These are phyloP conservation scores for Exutisphaerella laricina DNA, from an alignment of 2,329 filamentous ascomycete species.

Conservation along the genomic window DNA sequence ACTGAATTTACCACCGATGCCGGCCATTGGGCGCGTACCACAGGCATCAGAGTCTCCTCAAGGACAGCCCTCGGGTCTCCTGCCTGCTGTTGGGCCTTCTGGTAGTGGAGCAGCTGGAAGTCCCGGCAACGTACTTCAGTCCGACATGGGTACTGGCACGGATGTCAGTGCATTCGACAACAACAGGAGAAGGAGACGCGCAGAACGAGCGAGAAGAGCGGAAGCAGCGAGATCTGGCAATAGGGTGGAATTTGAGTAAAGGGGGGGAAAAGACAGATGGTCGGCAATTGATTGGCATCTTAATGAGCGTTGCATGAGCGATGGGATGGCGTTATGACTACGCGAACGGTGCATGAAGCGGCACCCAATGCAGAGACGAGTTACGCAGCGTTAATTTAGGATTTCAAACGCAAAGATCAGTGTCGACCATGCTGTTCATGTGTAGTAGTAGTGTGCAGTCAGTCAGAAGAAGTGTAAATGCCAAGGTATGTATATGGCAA, in stretches of 20 bases:
- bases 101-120: constrained; percentile 26
- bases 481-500: too few relatives aligned
- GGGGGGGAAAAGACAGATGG: too few relatives aligned
- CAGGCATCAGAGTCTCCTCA: constrained; percentile 13
- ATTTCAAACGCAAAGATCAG: too few relatives aligned
- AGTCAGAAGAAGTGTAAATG: too few relatives aligned
- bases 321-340: not conserved
- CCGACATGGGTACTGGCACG: constrained; percentile 35
- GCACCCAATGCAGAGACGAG: too few relatives aligned
- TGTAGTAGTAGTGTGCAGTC: too few relatives aligned
- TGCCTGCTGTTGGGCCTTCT: constrained; percentile 21
- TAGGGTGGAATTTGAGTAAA: constrained; percentile 46
- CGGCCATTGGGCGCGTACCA: constrained; percentile 11
- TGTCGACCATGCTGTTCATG: too few relatives aligned
- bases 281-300: constrained; percentile 2
- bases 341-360: too few relatives aligned
- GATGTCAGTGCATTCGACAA: constrained; percentile 46
- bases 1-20: constrained; percentile 27
- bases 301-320: constrained; percentile 6
- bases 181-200: constrained; percentile 49
- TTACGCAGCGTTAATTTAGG: too few relatives aligned
- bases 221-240: constrained; percentile 31
- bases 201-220: constrained; percentile 44
- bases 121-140: constrained; percentile 40
- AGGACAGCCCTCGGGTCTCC: constrained; percentile 5